These are phyloP conservation scores for Eucalyptus lansdowneana DNA, from an alignment of 345 rosid species.

Conservation along the genomic window DNA sequence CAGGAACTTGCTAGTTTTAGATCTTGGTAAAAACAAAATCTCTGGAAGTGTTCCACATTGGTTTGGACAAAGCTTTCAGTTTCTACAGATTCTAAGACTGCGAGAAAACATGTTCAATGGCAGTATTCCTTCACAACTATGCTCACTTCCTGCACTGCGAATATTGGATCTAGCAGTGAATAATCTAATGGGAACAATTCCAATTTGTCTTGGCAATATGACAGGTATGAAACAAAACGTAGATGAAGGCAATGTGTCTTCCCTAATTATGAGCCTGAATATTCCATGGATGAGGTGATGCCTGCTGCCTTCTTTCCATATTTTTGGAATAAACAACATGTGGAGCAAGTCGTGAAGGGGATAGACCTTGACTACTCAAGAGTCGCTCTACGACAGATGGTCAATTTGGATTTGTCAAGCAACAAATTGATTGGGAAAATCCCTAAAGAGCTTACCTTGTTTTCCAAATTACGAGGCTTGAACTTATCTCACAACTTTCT, in stretches of 20 bases:
- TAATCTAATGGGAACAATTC: not conserved
- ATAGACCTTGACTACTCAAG: not conserved
- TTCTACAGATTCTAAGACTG: not conserved
- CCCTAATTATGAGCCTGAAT: not conserved
- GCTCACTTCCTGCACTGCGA: not conserved
- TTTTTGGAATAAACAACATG: not conserved
- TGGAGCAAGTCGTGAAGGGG: not conserved
- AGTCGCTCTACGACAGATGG: not conserved
- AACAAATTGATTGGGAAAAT: conserved; percentile 5
- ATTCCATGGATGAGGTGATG: accelerated
- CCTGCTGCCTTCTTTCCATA: accelerated
- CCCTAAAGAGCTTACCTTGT: not conserved
- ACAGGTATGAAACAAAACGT: not conserved
- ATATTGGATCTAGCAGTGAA: not conserved
- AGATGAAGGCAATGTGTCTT: not conserved
- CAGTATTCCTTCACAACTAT: not conserved
- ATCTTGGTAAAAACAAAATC: not conserved
- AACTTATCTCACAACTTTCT: not conserved
- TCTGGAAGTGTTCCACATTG: not conserved
- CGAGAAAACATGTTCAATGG: not conserved
- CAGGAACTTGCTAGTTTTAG: not conserved
- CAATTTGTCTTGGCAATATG: not conserved
- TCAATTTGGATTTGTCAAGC: conserved; percentile 4
- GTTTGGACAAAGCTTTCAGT: not conserved
- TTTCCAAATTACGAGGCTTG: not conserved